These are phyloP conservation scores for Aphanomyces astaci DNA, from an alignment of 352 stramenopile genomes.

Conservation along the genomic window DNA sequence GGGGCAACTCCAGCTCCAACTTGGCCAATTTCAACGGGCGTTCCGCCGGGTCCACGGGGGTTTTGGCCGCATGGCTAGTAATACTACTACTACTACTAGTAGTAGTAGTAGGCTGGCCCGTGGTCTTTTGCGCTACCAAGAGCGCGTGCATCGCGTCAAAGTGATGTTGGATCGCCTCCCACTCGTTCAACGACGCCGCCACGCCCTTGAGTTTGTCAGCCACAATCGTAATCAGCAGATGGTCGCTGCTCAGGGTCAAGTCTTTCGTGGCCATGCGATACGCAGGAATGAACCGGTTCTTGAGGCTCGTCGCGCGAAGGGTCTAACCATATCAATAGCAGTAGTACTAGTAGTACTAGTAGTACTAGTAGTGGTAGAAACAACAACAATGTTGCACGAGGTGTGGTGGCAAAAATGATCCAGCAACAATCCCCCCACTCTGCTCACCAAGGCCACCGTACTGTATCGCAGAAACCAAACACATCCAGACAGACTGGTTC, in stretches of 20 bases:
- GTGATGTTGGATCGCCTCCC: slow-evolving; percentile 62
- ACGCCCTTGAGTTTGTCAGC: slow-evolving; percentile 59
- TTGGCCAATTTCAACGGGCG: slow-evolving; percentile 3
- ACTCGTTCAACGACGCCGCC: slow-evolving; percentile 55
- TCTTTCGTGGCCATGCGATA: slow-evolving; percentile 59
- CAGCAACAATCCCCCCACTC: no score
- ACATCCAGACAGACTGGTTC: no score
- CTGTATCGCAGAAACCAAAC: no score
- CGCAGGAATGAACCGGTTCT: slow-evolving; percentile 54
- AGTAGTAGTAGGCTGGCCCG: no score
- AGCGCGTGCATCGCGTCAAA: slow-evolving; percentile 55
- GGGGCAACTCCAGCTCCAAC: neutral
- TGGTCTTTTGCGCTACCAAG: slow-evolving; percentile 25
- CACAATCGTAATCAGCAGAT: slow-evolving; percentile 62
- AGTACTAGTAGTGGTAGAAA: no score
- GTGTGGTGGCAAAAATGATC: no score
- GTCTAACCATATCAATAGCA: neutral
- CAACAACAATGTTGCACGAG: no score
- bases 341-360: no score
- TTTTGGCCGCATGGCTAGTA: no score
- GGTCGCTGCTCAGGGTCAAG: slow-evolving; percentile 61
- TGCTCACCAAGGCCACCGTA: no score
- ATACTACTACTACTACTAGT: no score
- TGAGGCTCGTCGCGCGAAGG: slow-evolving; percentile 54
- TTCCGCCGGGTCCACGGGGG: neutral